Base-by-base conservation (phyloP, 305 asterid species). In the Solanum hybrid region DNA sequence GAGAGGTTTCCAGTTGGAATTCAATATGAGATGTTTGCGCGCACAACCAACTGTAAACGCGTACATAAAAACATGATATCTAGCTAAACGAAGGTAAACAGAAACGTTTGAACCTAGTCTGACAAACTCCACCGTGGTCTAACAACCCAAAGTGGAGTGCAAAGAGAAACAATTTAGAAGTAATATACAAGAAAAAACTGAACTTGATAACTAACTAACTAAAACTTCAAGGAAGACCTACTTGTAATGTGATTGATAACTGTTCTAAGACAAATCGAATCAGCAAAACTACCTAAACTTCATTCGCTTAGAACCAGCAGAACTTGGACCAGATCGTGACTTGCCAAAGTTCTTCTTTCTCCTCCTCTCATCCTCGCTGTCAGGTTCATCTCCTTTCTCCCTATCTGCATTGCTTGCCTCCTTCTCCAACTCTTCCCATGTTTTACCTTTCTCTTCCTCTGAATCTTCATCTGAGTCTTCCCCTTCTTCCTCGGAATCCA, bases 351-450 rank as follows among this genome's bases (percentile, higher is more conserved):
- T 79, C 91, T 94, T 91, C 90, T 94, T 96, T 85, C 97, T 93
- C 90, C 94, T 91, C 73, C 96, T 92, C 85, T 96, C 98, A 1
- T 94, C 98, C 88, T 94, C 98, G 3, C 98, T 88, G 35, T 32
- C 35, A 32, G 35, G 35, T 32, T 96, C 98, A 22, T 92, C 87
- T 24, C 95, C 96, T 75, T 92, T 93, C 94, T 96, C 98, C 89
- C 92, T 90, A 88, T 96, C 98, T 1, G 98, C 98, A 81, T 94
- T 92, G 90, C 92, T 93, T 85, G 98, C 98, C 92, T 96, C 98
- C 92, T 94, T 92, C 89, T 96, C 98, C 91, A 96, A 88, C 93
- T 96, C 98, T 51, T 94, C 98, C 98, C 98, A 96, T 13, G 98
- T 94, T 88, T 96, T 95, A 2, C 98, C 98, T 88, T 94, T 80